Base-by-base conservation (phyloP, 1,284 basidiomycete species). In the Rhizoctonia solani region DNA sequence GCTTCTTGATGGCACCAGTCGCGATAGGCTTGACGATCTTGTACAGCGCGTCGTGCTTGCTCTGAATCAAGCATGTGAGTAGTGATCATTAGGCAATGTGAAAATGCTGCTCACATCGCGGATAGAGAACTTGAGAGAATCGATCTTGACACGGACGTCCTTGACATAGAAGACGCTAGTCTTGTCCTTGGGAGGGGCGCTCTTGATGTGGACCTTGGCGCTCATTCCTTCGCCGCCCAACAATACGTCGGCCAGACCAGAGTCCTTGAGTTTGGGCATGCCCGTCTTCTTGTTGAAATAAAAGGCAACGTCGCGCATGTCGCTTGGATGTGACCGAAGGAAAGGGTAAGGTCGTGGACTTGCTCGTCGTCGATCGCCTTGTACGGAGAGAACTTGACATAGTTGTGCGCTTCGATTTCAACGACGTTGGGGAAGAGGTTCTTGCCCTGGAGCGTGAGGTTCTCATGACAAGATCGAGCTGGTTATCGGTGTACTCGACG, bases 391-490 rank as follows among this genome's bases (percentile, higher is more conserved):
- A 96, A 91, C 77, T 89, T 89, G 78, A 93, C 81, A 73, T 83
- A 88, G 81, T 96, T 96, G 76, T 90, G 85, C 21, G 88, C 86
- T 72, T 96, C 91, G 71, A 97, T 72, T 53, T 86, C 83, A 72
- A 97, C 81, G 72, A 94, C 77, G 79, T 77, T 92, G 2, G 89
- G 90, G 79, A 93, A 87, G 4, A 93, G 77, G 76, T 93, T 92
- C 68, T 87, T 85, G 29, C 92, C 90, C 69, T 93, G 90, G 19
- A 98, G 83, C 3, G 92, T 89, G 32, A 98, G 83, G 78, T 98
- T 96, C 83, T 98, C 95, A 98, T 86, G 68, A 97, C 92, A 56
- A 96, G 82, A 73, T 95, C 93, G 70, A 94, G 77, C n/a, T 83
- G 77, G 56, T 90, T 87, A 75, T 95, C 92, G n/a, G 87, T 88